Percentiles rank a stretch among this genome's conserved stretches.
phyloP scores from a whole-genome alignment of 2,329 filamentous ascomycete genomes.

The Penicillium concentricum region DNA sequence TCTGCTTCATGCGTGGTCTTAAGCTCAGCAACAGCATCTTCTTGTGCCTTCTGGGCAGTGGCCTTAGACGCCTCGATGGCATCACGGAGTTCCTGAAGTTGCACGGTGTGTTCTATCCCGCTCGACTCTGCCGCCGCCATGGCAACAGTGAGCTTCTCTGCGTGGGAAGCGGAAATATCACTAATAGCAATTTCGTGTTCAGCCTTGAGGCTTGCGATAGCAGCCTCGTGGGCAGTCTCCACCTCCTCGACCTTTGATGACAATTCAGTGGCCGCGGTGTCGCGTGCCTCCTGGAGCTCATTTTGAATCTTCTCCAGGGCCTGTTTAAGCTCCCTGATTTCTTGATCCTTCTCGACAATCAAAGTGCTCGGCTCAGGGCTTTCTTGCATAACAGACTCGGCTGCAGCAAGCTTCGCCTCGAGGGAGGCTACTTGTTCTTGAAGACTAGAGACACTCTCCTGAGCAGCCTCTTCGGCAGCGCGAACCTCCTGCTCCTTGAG shows the following conservation, averaged over 20 bases:
- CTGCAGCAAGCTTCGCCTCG: conserved; percentile 35
- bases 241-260: conserved; percentile 29
- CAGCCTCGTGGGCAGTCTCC: conserved; percentile 28
- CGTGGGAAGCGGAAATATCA: conserved; percentile 30
- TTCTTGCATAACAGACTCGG: conserved; percentile 29
- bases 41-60: conserved; percentile 29
- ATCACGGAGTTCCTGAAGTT: conserved; percentile 37
- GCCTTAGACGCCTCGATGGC: conserved; percentile 33
- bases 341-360: conserved; percentile 38
- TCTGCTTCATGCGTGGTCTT: conserved; percentile 33
- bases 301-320: conserved; percentile 33
- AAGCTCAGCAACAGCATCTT: conserved; percentile 33
- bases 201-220: conserved; percentile 31
- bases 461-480: conserved; percentile 35
- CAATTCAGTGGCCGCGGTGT: conserved; percentile 21
- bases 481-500: conserved; percentile 38
- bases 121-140: conserved; percentile 33
- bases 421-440: conserved; percentile 38
- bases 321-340: conserved; percentile 36
- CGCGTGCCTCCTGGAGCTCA: conserved; percentile 33
- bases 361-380: conserved; percentile 25
- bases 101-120: conserved; percentile 28
- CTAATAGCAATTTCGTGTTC: conserved; percentile 30
- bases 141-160: conserved; percentile 34
- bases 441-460: conserved; percentile 29